Evolutionary conservation across 2,329 filamentous ascomycete genomes (phyloP), one percentile per base, ranked within the genome.

Genomic region (Monosporascus cannonballus): DNA sequence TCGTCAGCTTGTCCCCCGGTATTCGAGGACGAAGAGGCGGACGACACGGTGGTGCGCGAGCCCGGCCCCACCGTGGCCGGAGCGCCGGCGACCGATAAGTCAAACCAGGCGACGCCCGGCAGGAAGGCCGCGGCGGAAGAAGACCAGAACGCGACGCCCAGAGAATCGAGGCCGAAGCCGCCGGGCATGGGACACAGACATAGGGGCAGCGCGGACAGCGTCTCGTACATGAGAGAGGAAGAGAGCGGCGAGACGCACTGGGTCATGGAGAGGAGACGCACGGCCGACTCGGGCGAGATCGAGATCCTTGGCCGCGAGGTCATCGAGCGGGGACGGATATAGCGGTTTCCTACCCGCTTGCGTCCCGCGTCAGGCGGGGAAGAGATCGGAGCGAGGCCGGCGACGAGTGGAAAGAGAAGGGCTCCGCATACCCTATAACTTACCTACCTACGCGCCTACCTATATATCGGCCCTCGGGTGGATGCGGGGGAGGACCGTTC

Each of bases 191-290:
- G 76, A 1, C 66, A 68, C 50, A 58, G 58, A 18, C 64, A 65
- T 34, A 63, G 75, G 58, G 72, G 78, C 48, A 86, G 81, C 46
- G 75, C 83, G 2, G 86, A 89, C 59, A 87, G 84, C 56, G 83
- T 90, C 36, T 85, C 85, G 6, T 90, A 90, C 66, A 75, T 79
- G 2, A 78, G 78, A 55, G 83, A 86, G 62, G 81, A 84, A 46
- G 75, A 80, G 2, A 76, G 76, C 8, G 79, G 77, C 1, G 79
- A 80, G 57, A 78, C 76, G 51, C 72, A 84, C 46, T 90, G 86
- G 87, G 80, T 90, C 7, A 72, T 90, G 59, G 87, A 90, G 67
- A 71, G 86, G 37, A 75, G 86, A 50, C 73, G 86, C 37, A 87
- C 84, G 3, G 82, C 76, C 1, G 85, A 89, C 61, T 78, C 74